Conservation (phyloP, 2,329 filamentous ascomycete genomes). For the Penicillium olsonii region DNA sequence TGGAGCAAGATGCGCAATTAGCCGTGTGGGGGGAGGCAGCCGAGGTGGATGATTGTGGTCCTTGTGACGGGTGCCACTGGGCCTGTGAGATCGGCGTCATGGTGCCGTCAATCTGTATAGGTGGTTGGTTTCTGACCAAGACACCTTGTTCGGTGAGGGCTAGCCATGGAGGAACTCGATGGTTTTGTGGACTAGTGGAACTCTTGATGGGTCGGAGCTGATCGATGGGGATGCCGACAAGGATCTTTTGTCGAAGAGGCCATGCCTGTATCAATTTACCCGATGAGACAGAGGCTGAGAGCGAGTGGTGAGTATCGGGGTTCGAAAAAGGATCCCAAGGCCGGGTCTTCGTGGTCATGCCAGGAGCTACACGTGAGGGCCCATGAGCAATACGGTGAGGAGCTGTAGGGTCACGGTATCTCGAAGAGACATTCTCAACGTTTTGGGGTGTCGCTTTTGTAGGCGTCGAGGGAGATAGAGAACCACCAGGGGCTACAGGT, state of each 20-base stretch:
- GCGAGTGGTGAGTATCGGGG: too few relatives aligned
- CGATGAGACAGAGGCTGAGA: too few relatives aligned
- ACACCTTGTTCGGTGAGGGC: constrained; percentile 29
- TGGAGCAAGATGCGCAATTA: neutral
- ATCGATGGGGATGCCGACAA: constrained; percentile 29
- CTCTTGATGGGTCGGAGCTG: constrained; percentile 21
- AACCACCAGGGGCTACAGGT: neutral
- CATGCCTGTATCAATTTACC: neutral
- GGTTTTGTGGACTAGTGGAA: neutral
- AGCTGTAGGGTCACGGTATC: neutral
- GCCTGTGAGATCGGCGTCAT: constrained; percentile 3
- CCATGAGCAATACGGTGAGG: neutral
- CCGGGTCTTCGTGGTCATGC: too few relatives aligned
- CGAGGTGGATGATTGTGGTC: neutral
- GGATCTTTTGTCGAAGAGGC: constrained; percentile 27
- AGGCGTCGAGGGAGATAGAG: neutral
- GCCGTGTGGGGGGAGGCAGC: neutral
- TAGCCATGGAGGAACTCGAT: constrained; percentile 48
- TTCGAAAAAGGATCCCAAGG: too few relatives aligned
- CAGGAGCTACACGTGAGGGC: neutral
- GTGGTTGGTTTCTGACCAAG: neutral
- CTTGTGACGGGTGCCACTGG: neutral
- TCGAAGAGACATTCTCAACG: neutral
- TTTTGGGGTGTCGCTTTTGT: neutral
- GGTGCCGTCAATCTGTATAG: constrained; percentile 1